Base-by-base conservation (phyloP, 257 asterid genomes). In the Avicennia marina region DNA sequence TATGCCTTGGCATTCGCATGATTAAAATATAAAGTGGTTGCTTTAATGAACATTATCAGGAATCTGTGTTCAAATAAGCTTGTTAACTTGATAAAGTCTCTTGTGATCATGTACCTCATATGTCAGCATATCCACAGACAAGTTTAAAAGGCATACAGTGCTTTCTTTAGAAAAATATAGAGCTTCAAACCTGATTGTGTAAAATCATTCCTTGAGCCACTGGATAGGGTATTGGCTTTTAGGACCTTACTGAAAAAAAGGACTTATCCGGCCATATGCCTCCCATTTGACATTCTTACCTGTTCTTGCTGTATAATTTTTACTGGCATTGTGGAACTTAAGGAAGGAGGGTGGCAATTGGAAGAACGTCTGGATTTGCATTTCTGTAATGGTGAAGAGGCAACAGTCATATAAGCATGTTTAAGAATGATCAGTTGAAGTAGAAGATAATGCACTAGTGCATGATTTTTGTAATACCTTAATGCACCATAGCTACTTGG, bases 111-210 rank as follows among this genome's bases (percentile, higher is more conserved):
- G 21, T 24, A 20, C 39, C 16, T 67, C 20, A 41, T 44, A n/a
- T 29, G 38, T 52, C 36, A 31, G 46, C 45, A 49, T 32, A 34
- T 67, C 39, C 19, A 24, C 16, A n/a, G 24, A 38, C 56, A 49
- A 40, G 58, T 50, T 43, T 58, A 51, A 40, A 31, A 33, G 45
- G 38, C 26, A 25, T 33, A 8, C 29, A 24, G 9, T 44, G 57
- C 51, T 60, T 42, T 25, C 56, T 50, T 54, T 15, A 19, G 44
- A n/a, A 32, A 44, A 20, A 6, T 10, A 38, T 27, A 43, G 60
- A 62, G 63, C 46, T 24, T 52, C 54, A 6, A 39, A 20, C 62
- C 57, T 49, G 65, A 49, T 16, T 34, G 16, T 53, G 42, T 53
- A 11, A 20, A 49, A 45, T 32, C 56, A 61, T 29, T 38, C 32